A percentile compares a stretch with the other conserved stretches of the same genome.
These are phyloP conservation scores for Sanghuangporus baumii DNA, from an alignment of 1,284 basidiomycete genomes.

Conservation along the genomic window DNA sequence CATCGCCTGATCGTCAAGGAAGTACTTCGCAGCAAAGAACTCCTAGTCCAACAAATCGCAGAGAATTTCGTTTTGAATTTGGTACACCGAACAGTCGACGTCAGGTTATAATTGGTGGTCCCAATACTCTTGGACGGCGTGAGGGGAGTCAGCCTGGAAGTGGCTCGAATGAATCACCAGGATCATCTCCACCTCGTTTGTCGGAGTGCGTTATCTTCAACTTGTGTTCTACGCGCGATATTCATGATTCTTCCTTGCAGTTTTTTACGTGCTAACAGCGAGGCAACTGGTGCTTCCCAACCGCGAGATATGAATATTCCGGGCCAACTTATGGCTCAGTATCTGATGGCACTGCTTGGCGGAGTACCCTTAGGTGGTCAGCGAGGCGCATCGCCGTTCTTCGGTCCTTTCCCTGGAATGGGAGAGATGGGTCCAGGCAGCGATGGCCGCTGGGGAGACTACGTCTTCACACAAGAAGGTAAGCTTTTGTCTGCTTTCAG, in stretches of 20 bases:
- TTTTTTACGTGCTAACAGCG: constrained; percentile 8
- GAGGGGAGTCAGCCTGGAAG: constrained; percentile 18
- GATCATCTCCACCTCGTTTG: constrained; percentile 22
- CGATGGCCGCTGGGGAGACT: constrained; percentile 66
- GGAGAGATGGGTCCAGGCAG: constrained; percentile 30
- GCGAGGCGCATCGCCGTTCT: constrained; percentile 28
- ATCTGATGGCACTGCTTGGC: constrained; percentile 58
- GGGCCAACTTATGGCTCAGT: constrained; percentile 63
- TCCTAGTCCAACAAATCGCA: constrained; percentile 13
- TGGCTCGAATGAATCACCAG: constrained; percentile 15
- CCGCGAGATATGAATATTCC: constrained; percentile 33
- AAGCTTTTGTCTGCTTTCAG: constrained; percentile 10
- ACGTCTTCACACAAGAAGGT: constrained; percentile 81
- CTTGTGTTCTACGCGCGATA: neutral
- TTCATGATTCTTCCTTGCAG: constrained; percentile 1
- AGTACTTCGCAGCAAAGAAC: constrained; percentile 24
- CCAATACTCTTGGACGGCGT: constrained; percentile 27
- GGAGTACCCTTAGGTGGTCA: constrained; percentile 28
- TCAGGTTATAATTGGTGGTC: constrained; percentile 40
- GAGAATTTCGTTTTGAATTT: constrained; percentile 35
- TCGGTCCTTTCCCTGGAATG: constrained; percentile 32
- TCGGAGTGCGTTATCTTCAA: constrained; percentile 26
- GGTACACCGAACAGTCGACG: constrained; percentile 33
- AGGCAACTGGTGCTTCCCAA: constrained; percentile 22
- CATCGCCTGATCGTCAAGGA: neutral